phyloP scores from a whole-genome alignment of 306 rosid species.

The Quercus robur region DNA sequence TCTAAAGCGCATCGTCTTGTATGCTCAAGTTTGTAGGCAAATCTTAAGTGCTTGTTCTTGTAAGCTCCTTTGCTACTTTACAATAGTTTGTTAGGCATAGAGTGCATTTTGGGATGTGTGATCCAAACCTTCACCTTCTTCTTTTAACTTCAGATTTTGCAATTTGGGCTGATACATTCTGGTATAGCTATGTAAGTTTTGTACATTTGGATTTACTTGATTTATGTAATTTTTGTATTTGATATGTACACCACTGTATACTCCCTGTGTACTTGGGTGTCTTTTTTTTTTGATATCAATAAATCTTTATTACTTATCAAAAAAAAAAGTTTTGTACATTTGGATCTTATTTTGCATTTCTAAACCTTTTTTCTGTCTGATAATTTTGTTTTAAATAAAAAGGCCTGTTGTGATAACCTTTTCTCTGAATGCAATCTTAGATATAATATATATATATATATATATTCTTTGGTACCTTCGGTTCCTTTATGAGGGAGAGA shows the following conservation, averaged over 20 bases:
- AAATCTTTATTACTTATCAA: too few species aligned
- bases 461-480: background rate
- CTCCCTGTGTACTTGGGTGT: too few species aligned
- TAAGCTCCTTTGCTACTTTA: background rate
- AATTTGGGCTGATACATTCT: background rate
- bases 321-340: background rate
- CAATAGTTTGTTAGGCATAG: background rate
- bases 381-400: too few species aligned
- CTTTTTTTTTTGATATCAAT: too few species aligned
- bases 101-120: background rate
- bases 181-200: background rate
- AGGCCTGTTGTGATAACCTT: too few species aligned
- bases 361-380: too few species aligned
- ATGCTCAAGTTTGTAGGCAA: background rate
- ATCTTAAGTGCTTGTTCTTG: background rate
- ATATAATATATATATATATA: background rate
- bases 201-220: background rate
- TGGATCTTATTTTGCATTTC: background rate
- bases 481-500: background rate
- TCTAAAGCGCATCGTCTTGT: too few species aligned
- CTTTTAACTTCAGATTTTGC: background rate
- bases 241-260: too few species aligned
- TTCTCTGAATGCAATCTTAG: background rate
- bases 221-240: too few species aligned
- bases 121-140: background rate